These are phyloP conservation scores for Meripilus lineatus DNA, from an alignment of 1,284 basidiomycete species.

Conservation along the genomic window DNA sequence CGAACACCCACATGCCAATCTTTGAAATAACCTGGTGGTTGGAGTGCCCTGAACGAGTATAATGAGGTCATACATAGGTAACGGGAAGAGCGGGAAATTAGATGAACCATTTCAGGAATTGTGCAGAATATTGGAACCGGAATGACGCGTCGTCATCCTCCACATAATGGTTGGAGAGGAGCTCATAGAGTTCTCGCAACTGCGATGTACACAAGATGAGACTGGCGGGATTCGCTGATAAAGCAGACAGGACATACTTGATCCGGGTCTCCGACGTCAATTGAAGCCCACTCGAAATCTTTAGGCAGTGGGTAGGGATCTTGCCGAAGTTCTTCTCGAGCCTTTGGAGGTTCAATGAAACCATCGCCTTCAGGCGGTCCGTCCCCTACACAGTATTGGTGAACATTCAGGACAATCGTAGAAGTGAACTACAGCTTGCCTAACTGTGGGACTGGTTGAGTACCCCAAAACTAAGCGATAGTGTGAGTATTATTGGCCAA, in stretches of 20 bases:
- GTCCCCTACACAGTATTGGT: conserved; percentile 48
- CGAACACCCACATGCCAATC: conserved; percentile 98
- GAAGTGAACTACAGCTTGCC: conserved; percentile 36
- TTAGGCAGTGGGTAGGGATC: conserved; percentile 86
- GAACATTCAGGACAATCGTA: conserved; percentile 2
- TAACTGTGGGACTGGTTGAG: conserved; percentile 90
- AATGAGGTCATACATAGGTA: not conserved
- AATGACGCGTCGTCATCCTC: conserved; percentile 96
- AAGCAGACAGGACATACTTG: conserved; percentile 42
- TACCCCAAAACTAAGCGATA: conserved; percentile 82
- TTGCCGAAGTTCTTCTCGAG: conserved; percentile 76
- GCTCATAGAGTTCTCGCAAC: conserved; percentile 90
- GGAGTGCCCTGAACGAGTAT: conserved; percentile 72
- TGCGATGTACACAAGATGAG: conserved; percentile 26
- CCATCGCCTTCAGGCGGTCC: conserved; percentile 72
- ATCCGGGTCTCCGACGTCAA: conserved; percentile 77
- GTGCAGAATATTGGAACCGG: conserved; percentile 93
- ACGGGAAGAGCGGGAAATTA: not conserved
- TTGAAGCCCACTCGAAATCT: conserved; percentile 88
- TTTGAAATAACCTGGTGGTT: conserved; percentile 88
- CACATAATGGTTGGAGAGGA: conserved; percentile 93
- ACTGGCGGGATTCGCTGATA: not conserved
- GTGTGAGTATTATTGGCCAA: not conserved
- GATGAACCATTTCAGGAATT: conserved; percentile 89
- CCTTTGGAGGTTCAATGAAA: conserved; percentile 82